phyloP scores from a whole-genome alignment of 495 filamentous ascomycete genomes.

The Parmelia sp. region DNA sequence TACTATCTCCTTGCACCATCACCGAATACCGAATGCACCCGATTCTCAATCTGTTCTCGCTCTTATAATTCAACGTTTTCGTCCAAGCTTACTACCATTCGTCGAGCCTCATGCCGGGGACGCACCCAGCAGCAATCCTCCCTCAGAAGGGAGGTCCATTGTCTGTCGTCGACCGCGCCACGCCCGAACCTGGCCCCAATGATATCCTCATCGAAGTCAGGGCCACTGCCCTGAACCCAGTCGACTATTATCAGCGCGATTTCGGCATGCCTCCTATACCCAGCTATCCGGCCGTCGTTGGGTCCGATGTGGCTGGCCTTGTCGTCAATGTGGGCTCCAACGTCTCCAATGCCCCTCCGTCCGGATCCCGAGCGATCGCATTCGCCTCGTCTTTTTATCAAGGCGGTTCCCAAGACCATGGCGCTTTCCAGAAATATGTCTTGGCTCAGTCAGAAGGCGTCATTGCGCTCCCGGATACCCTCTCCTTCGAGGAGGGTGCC shows the following conservation, averaged over 20 bases:
- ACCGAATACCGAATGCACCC: not conserved
- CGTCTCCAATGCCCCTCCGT: constrained; percentile 31
- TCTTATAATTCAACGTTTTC: not conserved
- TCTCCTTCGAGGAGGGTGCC: constrained; percentile 37
- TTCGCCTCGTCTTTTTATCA: constrained; percentile 9
- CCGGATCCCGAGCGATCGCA: constrained; percentile 37
- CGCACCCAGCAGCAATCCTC: not conserved
- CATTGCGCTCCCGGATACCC: constrained; percentile 32
- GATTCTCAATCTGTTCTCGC: not conserved
- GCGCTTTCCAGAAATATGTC: constrained; percentile 31
- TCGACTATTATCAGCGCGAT: constrained; percentile 34
- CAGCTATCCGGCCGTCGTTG: constrained; percentile 36
- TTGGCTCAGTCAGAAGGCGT: constrained; percentile 25
- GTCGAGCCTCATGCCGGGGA: not conserved
- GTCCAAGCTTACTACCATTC: not conserved
- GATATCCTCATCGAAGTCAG: constrained; percentile 35
- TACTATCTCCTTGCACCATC: not conserved
- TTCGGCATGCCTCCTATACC: constrained; percentile 13
- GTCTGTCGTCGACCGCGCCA: not conserved
- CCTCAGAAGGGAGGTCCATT: not conserved
- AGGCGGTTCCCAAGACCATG: not conserved
- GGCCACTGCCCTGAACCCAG: constrained; percentile 33
- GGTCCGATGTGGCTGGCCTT: constrained; percentile 39
- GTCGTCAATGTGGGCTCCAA: constrained; percentile 35
- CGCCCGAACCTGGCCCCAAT: constrained; percentile 28